A percentile compares a stretch with the other conserved stretches of the same genome.
These are phyloP conservation scores for Pyricularia pennisetigena DNA, from an alignment of 2,329 filamentous ascomycete species.

Conservation along the genomic window DNA sequence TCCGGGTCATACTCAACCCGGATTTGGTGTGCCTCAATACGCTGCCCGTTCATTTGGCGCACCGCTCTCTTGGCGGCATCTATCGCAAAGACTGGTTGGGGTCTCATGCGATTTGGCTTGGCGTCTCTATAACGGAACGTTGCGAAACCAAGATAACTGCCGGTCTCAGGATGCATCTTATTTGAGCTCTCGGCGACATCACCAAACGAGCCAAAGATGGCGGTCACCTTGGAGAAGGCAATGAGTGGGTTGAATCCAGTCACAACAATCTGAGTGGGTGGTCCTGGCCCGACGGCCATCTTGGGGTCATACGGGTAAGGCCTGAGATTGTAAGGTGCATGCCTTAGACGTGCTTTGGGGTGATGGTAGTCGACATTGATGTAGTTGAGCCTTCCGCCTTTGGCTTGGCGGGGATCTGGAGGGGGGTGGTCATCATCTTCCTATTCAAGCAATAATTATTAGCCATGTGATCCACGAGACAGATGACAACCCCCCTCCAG, in stretches of 20 bases:
- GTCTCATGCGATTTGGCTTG: constrained; percentile 40
- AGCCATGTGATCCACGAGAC: constrained; percentile 40
- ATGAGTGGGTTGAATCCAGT: constrained; percentile 93
- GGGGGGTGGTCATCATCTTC: constrained; percentile 65
- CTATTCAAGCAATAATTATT: constrained; percentile 47
- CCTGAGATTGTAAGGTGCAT: constrained; percentile 68
- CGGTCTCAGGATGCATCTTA: constrained; percentile 89
- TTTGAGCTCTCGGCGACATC: constrained; percentile 88
- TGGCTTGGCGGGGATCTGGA: constrained; percentile 71
- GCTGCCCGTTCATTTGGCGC: constrained; percentile 64
- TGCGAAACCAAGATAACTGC: constrained; percentile 87
- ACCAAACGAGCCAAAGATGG: constrained; percentile 70
- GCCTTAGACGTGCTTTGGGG: constrained; percentile 60
- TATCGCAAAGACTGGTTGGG: constrained; percentile 53
- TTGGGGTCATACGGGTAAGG: constrained; percentile 73
- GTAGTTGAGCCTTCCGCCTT: constrained; percentile 55
- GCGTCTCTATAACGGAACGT: constrained; percentile 81
- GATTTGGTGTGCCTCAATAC: constrained; percentile 68
- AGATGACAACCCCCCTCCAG: constrained; percentile 52
- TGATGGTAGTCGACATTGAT: constrained; percentile 62
- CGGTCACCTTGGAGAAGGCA: constrained; percentile 65
- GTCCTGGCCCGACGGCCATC: constrained; percentile 80
- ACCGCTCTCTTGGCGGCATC: constrained; percentile 77
- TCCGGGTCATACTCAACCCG: constrained; percentile 85
- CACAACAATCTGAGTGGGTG: constrained; percentile 83